phyloP scores from a whole-genome alignment of 805 yeast species.

The Pichia membranifaciens region DNA sequence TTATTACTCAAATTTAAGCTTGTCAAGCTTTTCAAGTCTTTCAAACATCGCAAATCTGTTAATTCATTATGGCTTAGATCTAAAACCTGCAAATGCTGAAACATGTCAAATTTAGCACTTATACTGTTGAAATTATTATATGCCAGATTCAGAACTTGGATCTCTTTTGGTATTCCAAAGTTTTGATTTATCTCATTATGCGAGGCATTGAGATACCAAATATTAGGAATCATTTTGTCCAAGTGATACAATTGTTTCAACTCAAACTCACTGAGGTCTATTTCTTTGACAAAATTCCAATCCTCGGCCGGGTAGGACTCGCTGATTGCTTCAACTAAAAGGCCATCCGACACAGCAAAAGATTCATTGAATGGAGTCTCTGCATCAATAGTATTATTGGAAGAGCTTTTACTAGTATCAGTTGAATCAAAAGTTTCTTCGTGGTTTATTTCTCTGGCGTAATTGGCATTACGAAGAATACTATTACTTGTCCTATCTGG shows the following conservation, averaged over 20 bases:
- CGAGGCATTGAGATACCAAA: slow-evolving; percentile 36
- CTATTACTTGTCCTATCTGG: slow-evolving; percentile 6
- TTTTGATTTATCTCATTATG: slow-evolving; percentile 37
- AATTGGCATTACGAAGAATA: slow-evolving; percentile 1
- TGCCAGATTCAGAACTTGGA: slow-evolving; percentile 36
- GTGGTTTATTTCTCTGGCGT: slow-evolving; percentile 2
- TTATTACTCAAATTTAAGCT: slow-evolving; percentile 36
- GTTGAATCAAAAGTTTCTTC: slow-evolving; percentile 19
- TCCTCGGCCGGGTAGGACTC: slow-evolving; percentile 35
- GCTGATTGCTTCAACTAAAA: slow-evolving; percentile 41
- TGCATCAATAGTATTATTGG: slow-evolving; percentile 1
- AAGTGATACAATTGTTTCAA: slow-evolving; percentile 41
- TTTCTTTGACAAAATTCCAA: slow-evolving; percentile 38
- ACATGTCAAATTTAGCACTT: slow-evolving; percentile 34
- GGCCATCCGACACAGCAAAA: slow-evolving; percentile 41
- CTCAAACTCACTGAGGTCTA: slow-evolving; percentile 31
- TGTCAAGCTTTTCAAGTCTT: slow-evolving; percentile 37
- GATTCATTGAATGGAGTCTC: slow-evolving; percentile 31
- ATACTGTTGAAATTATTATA: slow-evolving; percentile 36
- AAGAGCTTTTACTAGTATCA: neutral
- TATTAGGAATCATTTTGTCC: slow-evolving; percentile 39
- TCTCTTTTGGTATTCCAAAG: slow-evolving; percentile 39
- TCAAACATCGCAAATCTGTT: slow-evolving; percentile 33
- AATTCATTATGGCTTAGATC: slow-evolving; percentile 36
- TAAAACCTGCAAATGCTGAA: slow-evolving; percentile 38